Evolutionary conservation across 1,284 basidiomycete genomes (phyloP), one percentile per base, ranked within the genome.

Genomic region (Irpex sp.): DNA sequence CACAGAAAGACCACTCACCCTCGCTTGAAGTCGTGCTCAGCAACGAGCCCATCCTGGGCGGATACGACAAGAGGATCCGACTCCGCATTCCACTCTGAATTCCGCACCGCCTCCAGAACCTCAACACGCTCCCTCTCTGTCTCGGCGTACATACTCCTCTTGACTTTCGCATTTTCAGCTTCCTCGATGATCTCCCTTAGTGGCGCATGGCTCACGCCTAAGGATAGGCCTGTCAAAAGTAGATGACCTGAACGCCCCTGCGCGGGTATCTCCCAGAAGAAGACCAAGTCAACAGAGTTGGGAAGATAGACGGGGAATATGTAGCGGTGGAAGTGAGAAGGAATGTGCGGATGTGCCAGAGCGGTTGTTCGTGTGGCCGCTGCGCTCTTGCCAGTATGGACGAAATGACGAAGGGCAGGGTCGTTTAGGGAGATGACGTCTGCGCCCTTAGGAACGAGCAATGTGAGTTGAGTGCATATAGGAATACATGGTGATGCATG

Each of bases 111-210:
- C 37, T 85, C 79, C 56, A 94, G 72, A 36, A 96, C 77, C 55
- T 86, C 84, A 66, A 76, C 75, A 69, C 87, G 86, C 74, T 94
- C 86, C 58, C 89, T 81, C 62, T 85, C 85, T 4, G 93, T 96
- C 78, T 97, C 94, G 17, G 92, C 92, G 73, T 94, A 97, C 85
- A 97, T 92, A 64, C 87, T 94, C 64, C 89, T 84, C 71, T 85
- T 90, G 19, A 81, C 81, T 72, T 92, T 92, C n/a, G 81, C 81
- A 52, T 75, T 80, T 69, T 87, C 83, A 4, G 84, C 82, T 13
- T 81, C 79, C 48, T 85, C 80, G 7, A 91, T 79, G 49, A 86
- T 78, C 56, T 80, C 78, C 38, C 82, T 78, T 62, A 94, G 77
- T 11, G 80, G 77, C 15, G 86, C 89, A 72, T 91, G 89, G 1